Evolutionary conservation across 148 eudicot species (phyloP).

Genomic region (Persicaria maculosa): DNA sequence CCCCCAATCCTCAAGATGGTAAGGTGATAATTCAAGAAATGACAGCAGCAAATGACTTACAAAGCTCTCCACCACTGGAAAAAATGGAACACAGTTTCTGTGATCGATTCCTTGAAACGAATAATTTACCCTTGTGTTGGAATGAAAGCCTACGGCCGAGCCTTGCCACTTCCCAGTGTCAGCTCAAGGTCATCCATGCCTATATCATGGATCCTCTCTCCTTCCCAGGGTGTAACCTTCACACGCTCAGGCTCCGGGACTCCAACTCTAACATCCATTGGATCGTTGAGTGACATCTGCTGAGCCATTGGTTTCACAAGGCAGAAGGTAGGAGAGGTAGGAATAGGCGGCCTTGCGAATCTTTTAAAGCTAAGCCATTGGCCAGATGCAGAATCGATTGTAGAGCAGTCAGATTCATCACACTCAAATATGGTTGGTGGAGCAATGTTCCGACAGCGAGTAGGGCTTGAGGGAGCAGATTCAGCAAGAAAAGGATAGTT

Average conservation of each 20-base stretch:
- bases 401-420: conserved; percentile 85
- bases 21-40: neutral
- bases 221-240: conserved; percentile 79
- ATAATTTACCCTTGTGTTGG: neutral
- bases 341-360: conserved; percentile 49
- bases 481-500: conserved; percentile 67
- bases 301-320: conserved; percentile 55
- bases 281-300: conserved; percentile 35
- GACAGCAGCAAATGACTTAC: neutral
- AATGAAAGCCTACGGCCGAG: conserved; percentile 20
- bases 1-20: neutral
- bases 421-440: conserved; percentile 89
- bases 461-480: conserved; percentile 94
- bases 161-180: conserved; percentile 71
- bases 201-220: conserved; percentile 86
- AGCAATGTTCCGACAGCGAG: conserved; percentile 40
- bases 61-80: neutral
- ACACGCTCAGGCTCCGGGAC: conserved; percentile 36
- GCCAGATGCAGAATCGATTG: conserved; percentile 53
- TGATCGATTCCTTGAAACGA: neutral
- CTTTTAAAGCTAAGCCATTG: conserved; percentile 84
- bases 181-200: conserved; percentile 95
- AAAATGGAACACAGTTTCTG: neutral
- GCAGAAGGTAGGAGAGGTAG: conserved; percentile 76
- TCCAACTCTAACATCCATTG: conserved; percentile 46